Base-by-base conservation (phyloP, 2,329 filamentous ascomycete species). In the Pseudocercospora vitis region DNA sequence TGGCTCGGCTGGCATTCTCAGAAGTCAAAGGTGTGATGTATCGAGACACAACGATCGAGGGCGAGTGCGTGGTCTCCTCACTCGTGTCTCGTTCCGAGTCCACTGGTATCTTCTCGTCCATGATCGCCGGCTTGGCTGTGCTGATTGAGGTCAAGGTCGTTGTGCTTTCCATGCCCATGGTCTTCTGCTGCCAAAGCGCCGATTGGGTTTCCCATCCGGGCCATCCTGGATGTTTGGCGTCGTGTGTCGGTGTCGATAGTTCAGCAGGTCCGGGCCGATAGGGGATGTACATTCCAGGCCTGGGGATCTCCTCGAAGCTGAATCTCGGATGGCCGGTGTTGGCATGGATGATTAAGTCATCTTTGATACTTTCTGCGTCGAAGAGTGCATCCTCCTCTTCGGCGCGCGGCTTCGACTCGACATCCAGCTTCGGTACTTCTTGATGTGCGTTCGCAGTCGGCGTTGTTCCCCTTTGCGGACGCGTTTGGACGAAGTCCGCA, bases 1-100 rank as follows among this genome's bases (percentile, higher is more conserved):
- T 31, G n/a, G 54, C 50, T 7, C 53, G 49, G 7, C 57, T 50
- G 3, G 54, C 61, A 24, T 56, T 57, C 28, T 65, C 63, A 3
- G 58, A 48, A 18, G 44, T 52, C 7, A 61, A 47, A 1, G 67
- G 66, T 4, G 69, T 71, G 45, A 69, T 63, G 52, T 70, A 68
- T 3, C 67, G 62, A 12, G 67, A 68, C 7, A 71, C 63, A 1
- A 69, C 60, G n/a, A 71, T 69, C 7, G 61, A 55, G 7, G 68
- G 67, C 4, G 65, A 63, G 11, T 58, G 42, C 6, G 21, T 24
- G 37, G 16, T 8, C 9, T 35, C 49, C 4, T 45, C 19, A 11
- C 28, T 18, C 23, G 7, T 47, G 24, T 51, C 39, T 4, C 19
- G 16, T 19, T 44, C 16, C n/a, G 31, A 24, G 4, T 50, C 55